Evolutionary conservation across 768 basidiomycete genomes (phyloP).

Genomic region (Boletellus ananas): DNA sequence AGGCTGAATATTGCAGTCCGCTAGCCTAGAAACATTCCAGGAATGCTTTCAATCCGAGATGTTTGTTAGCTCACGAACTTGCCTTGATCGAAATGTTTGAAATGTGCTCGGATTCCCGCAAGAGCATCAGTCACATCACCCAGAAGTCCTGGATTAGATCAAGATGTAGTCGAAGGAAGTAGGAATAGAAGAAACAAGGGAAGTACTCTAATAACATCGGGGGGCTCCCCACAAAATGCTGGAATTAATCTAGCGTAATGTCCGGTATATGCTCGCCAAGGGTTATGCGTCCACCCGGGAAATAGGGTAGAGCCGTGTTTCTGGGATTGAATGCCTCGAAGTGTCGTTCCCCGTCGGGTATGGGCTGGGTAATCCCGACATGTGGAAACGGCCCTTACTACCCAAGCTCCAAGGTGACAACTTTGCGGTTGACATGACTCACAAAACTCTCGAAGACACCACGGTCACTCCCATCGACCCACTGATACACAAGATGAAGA

Average conservation of each 20-base stretch:
- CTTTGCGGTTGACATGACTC: slow-evolving; percentile 58
- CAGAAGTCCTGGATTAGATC: not conserved
- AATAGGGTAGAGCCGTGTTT: no score
- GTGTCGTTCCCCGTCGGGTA: not conserved
- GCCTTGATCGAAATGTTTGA: no score
- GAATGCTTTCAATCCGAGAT: no score
- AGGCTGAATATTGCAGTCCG: no score
- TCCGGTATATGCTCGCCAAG: no score
- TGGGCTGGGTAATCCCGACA: no score
- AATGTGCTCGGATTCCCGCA: no score
- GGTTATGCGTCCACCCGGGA: no score
- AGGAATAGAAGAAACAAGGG: not conserved
- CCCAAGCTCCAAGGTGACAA: slow-evolving; percentile 15
- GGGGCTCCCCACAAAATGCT: not conserved
- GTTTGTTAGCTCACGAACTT: no score
- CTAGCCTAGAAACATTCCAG: no score
- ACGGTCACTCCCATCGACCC: slow-evolving; percentile 60
- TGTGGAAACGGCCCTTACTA: not conserved
- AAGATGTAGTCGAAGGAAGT: not conserved
- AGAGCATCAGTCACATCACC: no score
- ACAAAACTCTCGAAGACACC: slow-evolving; percentile 62
- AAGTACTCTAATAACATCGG: not conserved
- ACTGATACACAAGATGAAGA: slow-evolving; percentile 42
- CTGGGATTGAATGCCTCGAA: no score
- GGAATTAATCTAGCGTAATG: not conserved